A percentile compares a stretch with the other conserved stretches of the same genome.
These are phyloP conservation scores for Papiliotrema fonsecae DNA, from an alignment of 1,284 basidiomycete species.

Conservation along the genomic window DNA sequence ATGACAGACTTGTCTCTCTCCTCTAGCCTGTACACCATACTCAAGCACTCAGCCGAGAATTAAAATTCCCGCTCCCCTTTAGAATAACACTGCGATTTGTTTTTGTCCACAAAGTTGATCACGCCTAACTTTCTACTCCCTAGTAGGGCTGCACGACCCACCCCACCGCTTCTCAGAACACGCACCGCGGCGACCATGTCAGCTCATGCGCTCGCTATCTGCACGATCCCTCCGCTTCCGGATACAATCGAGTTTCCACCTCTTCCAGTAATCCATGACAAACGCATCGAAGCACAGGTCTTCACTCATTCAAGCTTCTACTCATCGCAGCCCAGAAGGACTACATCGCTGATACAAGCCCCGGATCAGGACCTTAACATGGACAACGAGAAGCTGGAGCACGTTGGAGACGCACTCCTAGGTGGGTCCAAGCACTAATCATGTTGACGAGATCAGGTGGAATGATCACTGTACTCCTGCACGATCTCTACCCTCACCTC, in stretches of 20 bases:
- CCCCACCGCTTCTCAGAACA: too few relatives aligned
- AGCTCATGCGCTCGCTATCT: too few relatives aligned
- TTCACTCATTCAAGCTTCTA: constrained; percentile 11
- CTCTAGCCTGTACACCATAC: too few relatives aligned
- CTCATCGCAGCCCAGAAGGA: neutral
- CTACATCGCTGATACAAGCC: neutral
- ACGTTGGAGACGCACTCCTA: constrained; percentile 36
- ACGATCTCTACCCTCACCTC: constrained; percentile 35
- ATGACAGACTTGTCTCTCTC: too few relatives aligned
- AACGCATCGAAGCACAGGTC: neutral
- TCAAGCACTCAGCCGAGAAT: too few relatives aligned
- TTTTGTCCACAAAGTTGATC: too few relatives aligned
- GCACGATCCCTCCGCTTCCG: too few relatives aligned
- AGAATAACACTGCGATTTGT: too few relatives aligned
- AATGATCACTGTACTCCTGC: constrained; percentile 30
- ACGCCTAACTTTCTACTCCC: too few relatives aligned
- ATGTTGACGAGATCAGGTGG: constrained; percentile 12
- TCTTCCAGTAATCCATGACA: constrained; percentile 4
- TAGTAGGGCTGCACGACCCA: too few relatives aligned
- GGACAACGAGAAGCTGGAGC: constrained; percentile 42
- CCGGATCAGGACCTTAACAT: neutral
- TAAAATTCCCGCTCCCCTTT: too few relatives aligned
- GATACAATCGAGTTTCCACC: constrained; percentile 4
- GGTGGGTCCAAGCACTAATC: constrained; percentile 11
- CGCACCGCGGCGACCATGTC: too few relatives aligned